Evolutionary conservation across 306 rosid species (phyloP).

Genomic region (Sicyos baderoa): DNA sequence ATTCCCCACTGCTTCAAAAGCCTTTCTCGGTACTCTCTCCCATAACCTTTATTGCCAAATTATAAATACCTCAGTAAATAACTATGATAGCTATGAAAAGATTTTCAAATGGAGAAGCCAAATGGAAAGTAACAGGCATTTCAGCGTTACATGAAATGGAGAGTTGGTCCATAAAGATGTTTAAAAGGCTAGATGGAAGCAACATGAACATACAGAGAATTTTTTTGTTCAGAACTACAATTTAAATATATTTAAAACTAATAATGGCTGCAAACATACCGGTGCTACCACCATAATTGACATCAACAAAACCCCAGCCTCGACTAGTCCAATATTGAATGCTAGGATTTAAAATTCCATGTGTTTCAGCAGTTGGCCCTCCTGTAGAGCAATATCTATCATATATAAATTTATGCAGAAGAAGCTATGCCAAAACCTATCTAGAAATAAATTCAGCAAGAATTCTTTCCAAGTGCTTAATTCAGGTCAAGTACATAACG

Average conservation of each 20-base stretch:
- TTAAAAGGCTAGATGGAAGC: background rate
- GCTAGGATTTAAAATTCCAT: conserved; percentile 54
- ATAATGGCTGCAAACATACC: conserved; percentile 51
- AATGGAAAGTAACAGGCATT: background rate
- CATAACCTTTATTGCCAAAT: conserved; percentile 54
- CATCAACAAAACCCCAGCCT: conserved; percentile 86
- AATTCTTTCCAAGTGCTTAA: background rate
- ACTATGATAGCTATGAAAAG: background rate
- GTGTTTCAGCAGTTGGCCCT: conserved; percentile 85
- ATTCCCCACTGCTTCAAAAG: conserved; percentile 84
- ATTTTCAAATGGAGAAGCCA: conserved; percentile 1
- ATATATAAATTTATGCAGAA: background rate
- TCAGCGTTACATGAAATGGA: background rate
- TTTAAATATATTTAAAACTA: background rate
- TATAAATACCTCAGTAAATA: conserved; percentile 15
- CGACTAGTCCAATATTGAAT: conserved; percentile 93
- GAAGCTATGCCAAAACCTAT: background rate
- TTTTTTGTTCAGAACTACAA: background rate
- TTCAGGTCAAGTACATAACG: background rate
- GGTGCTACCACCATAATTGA: conserved; percentile 96
- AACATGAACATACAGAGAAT: background rate
- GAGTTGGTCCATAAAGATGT: background rate
- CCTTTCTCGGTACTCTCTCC: conserved; percentile 84
- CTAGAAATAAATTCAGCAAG: conserved; percentile 7
- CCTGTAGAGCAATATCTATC: conserved; percentile 48